Base-by-base conservation (phyloP, 177 flowering plant species). In the Telopea speciosissima region DNA sequence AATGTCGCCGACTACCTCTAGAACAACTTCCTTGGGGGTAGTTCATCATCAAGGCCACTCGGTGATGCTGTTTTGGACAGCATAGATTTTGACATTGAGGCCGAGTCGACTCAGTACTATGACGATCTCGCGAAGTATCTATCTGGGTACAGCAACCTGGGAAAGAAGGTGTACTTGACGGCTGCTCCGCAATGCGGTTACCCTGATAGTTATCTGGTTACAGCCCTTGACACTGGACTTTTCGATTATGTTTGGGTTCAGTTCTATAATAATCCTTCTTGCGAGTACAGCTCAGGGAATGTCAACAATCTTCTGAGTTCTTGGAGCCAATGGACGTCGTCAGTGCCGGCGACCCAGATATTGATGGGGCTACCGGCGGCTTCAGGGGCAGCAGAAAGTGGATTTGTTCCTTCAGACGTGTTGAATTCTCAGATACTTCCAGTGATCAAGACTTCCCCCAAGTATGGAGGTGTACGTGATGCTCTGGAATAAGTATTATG, bases 31-130 rank as follows among this genome's bases (percentile, higher is more conserved):
- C 67, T 77, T 5, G 76, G 79, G 2, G 76, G 79, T 10, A 10
- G 31, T 4, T 77, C 79, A 1, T 6, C 65, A 10, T 62, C 72
- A 0, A 68, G 77, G 2, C 79, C 77, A 0, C 60, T 79, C 1
- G 81, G 81, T 19, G 71, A 62, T 8, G 75, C 74, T 0, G 72
- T 66, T 6, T 65, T 77, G 28, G 77, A 80, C 16, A 71, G 68
- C n/a, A 80, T 87, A 24, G 87, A 85, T 56, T 85, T 85, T 31
- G 84, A 87, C 56, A 87, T 85, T 22, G 86, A 82, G 70, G 62
- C 45, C 0, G 86, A 86, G 16, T 73, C 80, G 5, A 33, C 64
- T 8, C 59, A 24, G 8, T 60, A 79, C 73, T 83, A 74, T 67
- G 81, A 77, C 17, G 79, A 74, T 0, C 81, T 85, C 1, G 86